These are phyloP conservation scores for Carpinus viminea DNA, from an alignment of 306 rosid genomes.

Conservation along the genomic window DNA sequence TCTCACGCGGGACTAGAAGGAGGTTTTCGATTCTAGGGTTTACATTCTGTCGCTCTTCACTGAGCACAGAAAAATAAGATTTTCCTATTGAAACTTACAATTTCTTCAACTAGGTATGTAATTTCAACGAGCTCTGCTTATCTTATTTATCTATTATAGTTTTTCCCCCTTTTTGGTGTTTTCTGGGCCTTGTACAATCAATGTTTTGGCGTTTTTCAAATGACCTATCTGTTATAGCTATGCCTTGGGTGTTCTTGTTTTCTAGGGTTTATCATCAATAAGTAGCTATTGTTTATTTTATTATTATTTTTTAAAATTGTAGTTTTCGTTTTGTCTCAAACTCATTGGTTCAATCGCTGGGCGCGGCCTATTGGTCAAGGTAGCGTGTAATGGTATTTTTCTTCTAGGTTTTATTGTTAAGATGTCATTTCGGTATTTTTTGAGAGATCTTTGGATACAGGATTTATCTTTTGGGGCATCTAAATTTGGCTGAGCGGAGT, in stretches of 20 bases:
- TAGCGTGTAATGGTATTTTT: background rate
- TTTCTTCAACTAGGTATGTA: slow-evolving; percentile 17
- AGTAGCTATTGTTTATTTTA: background rate
- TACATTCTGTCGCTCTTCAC: background rate
- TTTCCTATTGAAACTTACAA: background rate
- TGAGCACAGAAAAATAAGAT: background rate
- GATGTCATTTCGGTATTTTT: background rate
- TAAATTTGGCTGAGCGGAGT: background rate
- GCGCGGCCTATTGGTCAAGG: background rate
- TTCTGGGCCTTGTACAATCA: background rate
- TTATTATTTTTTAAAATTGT: background rate
- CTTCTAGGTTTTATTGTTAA: background rate
- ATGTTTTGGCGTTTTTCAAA: background rate
- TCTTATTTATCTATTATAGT: background rate
- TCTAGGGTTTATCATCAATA: background rate
- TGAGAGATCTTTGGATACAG: background rate
- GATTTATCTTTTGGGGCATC: background rate
- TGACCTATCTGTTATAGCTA: background rate
- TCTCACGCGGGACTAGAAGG: background rate
- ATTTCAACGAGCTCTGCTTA: background rate
- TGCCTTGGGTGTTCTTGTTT: background rate
- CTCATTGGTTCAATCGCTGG: background rate
- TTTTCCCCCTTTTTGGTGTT: background rate
- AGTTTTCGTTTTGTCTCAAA: background rate
- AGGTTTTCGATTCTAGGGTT: slow-evolving; percentile 20